Base-by-base conservation (phyloP, 306 rosid species). In the Rubus parviflorus region DNA sequence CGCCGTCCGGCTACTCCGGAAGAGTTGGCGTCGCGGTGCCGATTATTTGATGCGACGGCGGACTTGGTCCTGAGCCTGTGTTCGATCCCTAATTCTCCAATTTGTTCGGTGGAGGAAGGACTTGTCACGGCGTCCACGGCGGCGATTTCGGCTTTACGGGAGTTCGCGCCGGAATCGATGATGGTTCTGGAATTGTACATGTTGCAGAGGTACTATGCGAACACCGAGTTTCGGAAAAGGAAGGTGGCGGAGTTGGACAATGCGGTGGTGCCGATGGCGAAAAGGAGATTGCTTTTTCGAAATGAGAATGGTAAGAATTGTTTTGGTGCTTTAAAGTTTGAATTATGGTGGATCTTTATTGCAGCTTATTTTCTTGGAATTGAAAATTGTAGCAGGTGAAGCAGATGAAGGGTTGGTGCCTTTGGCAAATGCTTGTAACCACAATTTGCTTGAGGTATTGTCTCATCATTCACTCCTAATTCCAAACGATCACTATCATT, bases 11-110 rank as follows among this genome's bases (percentile, higher is more conserved):
- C 81, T 3, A 23, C 54, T 64, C 58, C 70, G 8, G 75, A 65
- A 12, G 81, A 83, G 52, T 53, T 79, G 19, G 77, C 81, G 9
- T 74, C 69, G 57, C 77, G 30, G 30, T 79, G 86, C 70, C 54
- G 6, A 52, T 69, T 70, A 40, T 79, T 75, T 37, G 46, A 56
- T 13, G 77, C 70, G 37, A 49, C 85, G 17, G 60, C 86, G 10
- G 77, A 54, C n/a, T 3, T 45, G 12, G 77, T 83, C 5, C 77
- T 72, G 30, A 16, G 62, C 72, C 75, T 83, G 17, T 78, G 86
- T 19, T 19, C 76, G 4, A 79, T 74, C n/a, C 75, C 80, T 6
- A 53, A 38, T 5, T 83, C 86, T 16, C 83, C 86, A 20, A 23
- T 83, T 30, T 45, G 17, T 22, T 16, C 63, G 46, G 49, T 30